Evolutionary conservation across 2,329 filamentous ascomycete species (phyloP), one percentile per base, ranked within the genome.

Genomic region (Phyllachora maydis): DNA sequence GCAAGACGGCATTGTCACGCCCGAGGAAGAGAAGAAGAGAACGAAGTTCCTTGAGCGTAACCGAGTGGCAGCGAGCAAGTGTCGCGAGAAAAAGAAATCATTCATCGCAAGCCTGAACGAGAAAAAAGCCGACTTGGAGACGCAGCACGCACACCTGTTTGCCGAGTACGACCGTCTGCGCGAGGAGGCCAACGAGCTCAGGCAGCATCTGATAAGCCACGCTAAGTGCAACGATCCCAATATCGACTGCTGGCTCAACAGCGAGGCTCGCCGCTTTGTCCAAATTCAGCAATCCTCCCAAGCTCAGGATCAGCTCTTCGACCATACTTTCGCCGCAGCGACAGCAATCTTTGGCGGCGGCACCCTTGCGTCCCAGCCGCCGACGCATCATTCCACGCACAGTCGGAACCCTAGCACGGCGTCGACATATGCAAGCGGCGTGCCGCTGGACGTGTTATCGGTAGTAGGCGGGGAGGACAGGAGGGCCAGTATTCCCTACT

Each of bases 1-100:
- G 24, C 29, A 33, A 13, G 5, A 27, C 8, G 23, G 25, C 14
- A n/a, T n/a, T n/a, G n/a, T n/a, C n/a, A n/a, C n/a, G n/a, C 33
- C 30, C 1, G 39, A 34, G 4, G 49, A 54, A 7, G 42, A 46
- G 2, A 39, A 39, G 6, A 65, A 61, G 34, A 52, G 64, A 14
- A 55, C 51, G 30, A 59, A 57, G 30, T 70, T 68, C 34, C 54
- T 78, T 0, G 68, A 76, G 43, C 63, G 73, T 29, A 82, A 82
- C 41, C 59, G 74, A 7, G 49, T 74, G 3, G 74, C 75, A 0
- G 74, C 75, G 2, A 73, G 67, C 40, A 79, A 78, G 39, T 81
- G 73, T 37, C 63, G 74, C 4, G 62, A 72, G 36, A 77, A 76
- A 44, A 64, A 63, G 36, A 66, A 64, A 42, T 45, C 52, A 33